Evolutionary conservation across 75 land plant species (phyloP), one percentile per base, ranked within the genome.

Genomic region (Selaginella moellendorffii): DNA sequence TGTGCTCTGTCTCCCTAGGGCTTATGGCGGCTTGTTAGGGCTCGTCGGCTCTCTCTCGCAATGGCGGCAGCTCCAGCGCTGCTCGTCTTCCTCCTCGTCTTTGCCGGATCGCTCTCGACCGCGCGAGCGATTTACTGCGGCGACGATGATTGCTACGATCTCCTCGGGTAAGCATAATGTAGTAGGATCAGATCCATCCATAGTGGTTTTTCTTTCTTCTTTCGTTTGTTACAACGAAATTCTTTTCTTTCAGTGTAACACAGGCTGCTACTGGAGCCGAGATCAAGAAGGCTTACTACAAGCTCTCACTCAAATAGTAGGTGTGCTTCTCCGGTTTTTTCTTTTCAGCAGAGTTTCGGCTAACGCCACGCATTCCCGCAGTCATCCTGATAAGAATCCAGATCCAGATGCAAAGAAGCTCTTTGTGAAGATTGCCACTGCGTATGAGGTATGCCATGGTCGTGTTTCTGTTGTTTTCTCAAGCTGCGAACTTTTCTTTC

Each of bases 301-400:
- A 93, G 72, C 85, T 89, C 18, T 93, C 98, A 0, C 70, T 93
- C 65, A 89, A 89, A 84, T 73, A 83, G 98, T 93, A 69, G 26
- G 78, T 46, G 29, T 29, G 53, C 42, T 63, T 21, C 52, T 19
- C 53, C n/a, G n/a, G n/a, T n/a, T n/a, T n/a, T n/a, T n/a, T n/a
- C n/a, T n/a, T n/a, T n/a, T n/a, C n/a, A n/a, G n/a, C n/a, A n/a
- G n/a, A n/a, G n/a, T n/a, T n/a, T n/a, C n/a, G n/a, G n/a, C n/a
- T n/a, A n/a, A n/a, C n/a, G n/a, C n/a, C n/a, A n/a, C n/a, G n/a
- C n/a, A n/a, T n/a, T 5, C 14, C 46, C 61, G 64, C 64, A 93
- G 98, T 67, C 98, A 93, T 74, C 98, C 98, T 14, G 98, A 93
- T 76, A 93, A 93, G 61, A 93, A 93, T 70, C 87, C 98, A 12